A percentile compares a stretch with the other conserved stretches of the same genome.
phyloP scores from a whole-genome alignment of 1,139 yeast species.

The Arxiozyma heterogenica region DNA sequence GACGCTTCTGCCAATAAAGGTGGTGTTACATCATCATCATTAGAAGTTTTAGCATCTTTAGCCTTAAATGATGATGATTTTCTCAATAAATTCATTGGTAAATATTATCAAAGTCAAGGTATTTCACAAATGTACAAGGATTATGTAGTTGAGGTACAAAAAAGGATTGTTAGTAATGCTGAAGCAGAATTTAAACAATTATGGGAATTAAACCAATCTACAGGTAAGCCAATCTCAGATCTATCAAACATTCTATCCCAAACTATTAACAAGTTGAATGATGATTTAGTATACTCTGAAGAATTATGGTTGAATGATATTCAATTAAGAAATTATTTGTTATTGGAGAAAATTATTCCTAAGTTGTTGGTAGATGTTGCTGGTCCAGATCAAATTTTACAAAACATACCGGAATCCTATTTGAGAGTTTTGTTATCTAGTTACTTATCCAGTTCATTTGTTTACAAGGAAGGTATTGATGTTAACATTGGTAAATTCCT shows the following conservation, averaged over 20 bases:
- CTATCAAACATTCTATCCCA: slow-evolving; percentile 78
- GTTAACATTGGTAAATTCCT: slow-evolving; percentile 31
- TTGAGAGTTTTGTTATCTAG: slow-evolving; percentile 87
- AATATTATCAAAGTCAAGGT: slow-evolving; percentile 17
- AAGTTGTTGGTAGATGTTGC: slow-evolving; percentile 56
- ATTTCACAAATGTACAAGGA: slow-evolving; percentile 64
- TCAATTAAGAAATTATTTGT: slow-evolving; percentile 66
- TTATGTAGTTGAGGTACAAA: slow-evolving; percentile 79
- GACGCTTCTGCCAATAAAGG: slow-evolving; percentile 98
- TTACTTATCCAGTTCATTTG: slow-evolving; percentile 79
- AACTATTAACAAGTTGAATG: slow-evolving; percentile 82
- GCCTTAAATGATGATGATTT: slow-evolving; percentile 84
- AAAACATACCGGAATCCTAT: slow-evolving; percentile 80
- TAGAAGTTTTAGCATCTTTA: slow-evolving; percentile 90
- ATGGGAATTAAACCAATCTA: slow-evolving; percentile 64
- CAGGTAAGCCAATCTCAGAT: slow-evolving; percentile 66
- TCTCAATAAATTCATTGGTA: slow-evolving; percentile 44
- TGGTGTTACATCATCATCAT: slow-evolving; percentile 94
- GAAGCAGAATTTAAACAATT: slow-evolving; percentile 75
- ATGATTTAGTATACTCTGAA: slow-evolving; percentile 73
- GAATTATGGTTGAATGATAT: slow-evolving; percentile 80
- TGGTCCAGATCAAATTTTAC: slow-evolving; percentile 65
- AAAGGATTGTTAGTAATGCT: slow-evolving; percentile 68
- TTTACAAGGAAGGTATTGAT: slow-evolving; percentile 76
- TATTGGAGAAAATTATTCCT: slow-evolving; percentile 68